Base-by-base conservation (phyloP, 176 grass and related monocot species). In the Miscanthus lutarioriparius region DNA sequence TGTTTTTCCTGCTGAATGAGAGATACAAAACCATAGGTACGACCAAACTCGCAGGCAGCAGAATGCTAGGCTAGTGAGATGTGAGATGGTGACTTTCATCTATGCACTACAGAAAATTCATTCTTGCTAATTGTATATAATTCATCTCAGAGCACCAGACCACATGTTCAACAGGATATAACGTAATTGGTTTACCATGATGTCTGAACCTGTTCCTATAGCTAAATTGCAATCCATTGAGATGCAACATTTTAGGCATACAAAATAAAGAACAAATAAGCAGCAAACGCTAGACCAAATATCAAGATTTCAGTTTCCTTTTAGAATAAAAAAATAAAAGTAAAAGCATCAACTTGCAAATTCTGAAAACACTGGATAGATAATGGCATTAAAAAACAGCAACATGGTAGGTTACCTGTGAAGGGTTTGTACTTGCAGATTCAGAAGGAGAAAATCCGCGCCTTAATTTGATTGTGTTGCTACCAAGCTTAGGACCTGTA, bases 401-500 rank as follows among this genome's bases (percentile, higher is more conserved):
- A 38, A 73, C 56, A 89, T 58, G 27, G 38, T 36, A 73, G 56
- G 59, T 68, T 80, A 99, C 96, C 91, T 99, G 96, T 72, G 89
- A 96, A 76, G 93, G 91, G 22, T 94, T 96, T 38, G 22, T 59
- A 59, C 8, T 59, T 59, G 49, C 59, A 86, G 96, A 92, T 79
- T 91, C 93, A 84, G 93, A 86, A 67, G 75, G 61, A 77, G 91
- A 86, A 86, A 99, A 96, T 26, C 96, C 96, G 56, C 91, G 93
- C 82, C 93, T 99, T 86, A 99, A 80, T 76, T 99, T 99, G 84
- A 96, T 89, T 36, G 76, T 88, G 51, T 80, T 94, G 72, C 93
- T 88, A 40, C 91, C 86, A 58, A 93, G 49, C 37, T 76, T 91
- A 83, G 92, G 92, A 87, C 91, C 87, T 64, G 87, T 86, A 74